Conservation (phyloP, 1,139 yeast species). For the Blastobotrys apis region DNA sequence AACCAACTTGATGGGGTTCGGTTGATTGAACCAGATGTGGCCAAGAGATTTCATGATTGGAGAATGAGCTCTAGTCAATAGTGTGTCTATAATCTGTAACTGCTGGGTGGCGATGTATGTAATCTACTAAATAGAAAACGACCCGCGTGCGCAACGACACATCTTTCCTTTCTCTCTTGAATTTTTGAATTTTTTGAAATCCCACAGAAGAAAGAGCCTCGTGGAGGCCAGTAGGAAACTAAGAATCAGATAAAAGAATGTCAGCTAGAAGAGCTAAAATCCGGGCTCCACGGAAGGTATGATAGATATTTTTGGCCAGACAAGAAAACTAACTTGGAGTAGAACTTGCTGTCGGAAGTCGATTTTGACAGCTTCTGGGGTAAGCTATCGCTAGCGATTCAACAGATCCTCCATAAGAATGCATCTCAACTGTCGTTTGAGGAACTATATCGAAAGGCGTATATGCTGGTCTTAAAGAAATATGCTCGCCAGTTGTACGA, state of each 20-base stretch:
- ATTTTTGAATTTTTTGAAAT: no score
- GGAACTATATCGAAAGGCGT: conserved; percentile 76
- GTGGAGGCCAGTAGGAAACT: no score
- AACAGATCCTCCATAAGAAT: conserved; percentile 68
- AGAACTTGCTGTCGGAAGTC: conserved; percentile 29
- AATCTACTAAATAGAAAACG: no score
- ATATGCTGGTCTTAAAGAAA: conserved; percentile 71
- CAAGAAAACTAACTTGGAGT: background rate
- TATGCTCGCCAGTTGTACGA: conserved; percentile 68
- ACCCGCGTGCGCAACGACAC: no score
- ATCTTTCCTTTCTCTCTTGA: no score
- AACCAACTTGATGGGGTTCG: conserved; percentile 65
- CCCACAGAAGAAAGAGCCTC: no score
- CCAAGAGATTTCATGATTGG: conserved; percentile 20
- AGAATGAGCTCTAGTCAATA: no score
- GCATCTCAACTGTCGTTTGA: conserved; percentile 80
- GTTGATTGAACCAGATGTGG: conserved; percentile 56
- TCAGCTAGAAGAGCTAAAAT: conserved; percentile 21
- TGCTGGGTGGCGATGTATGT: background rate
- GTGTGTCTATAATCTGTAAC: background rate
- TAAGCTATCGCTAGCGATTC: conserved; percentile 66
- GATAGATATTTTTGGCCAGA: conserved; percentile 10
- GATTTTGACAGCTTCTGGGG: conserved; percentile 72
- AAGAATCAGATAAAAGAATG: no score
- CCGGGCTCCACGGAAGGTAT: conserved; percentile 24